Base-by-base conservation (phyloP, 306 rosid genomes). In the Cicer pinnatifidum region DNA sequence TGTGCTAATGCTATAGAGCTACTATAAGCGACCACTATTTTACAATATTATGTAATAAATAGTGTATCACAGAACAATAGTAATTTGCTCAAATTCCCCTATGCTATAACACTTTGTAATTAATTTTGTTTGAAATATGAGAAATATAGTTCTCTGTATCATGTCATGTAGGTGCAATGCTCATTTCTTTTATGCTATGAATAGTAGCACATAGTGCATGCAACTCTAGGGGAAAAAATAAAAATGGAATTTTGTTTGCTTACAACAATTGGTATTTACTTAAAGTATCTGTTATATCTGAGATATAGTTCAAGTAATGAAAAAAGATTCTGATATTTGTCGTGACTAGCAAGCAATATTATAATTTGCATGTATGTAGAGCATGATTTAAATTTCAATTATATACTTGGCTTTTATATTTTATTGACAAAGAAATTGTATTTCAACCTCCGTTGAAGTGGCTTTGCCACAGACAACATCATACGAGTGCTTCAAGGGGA, bases 401-500 rank as follows among this genome's bases (percentile, higher is more conserved):
- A 28, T 16, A 39, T 43, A 54, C 46, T 46, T 40, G 77, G 47
- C 45, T 40, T 80, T 80, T 44, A 40, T 23, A 39, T 77, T 66
- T 71, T 68, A 35, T 76, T 82, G 75, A 75, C 74, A 52, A 71
- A 68, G 67, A 68, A 71, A 80, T 48, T 65, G 48, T 44, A 50
- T 79, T 67, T 9, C 40, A 68, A 48, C 20, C 7, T 76, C 37
- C 8, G 35, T 71, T 80, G 75, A 46, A 94, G 98, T 78, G 98
- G 98, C 56, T 88, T 78, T 83, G 87, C 91, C 43, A 77, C 86
- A 69, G 89, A 94, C 81, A 94, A 89, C 76, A 89, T 94, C 23
- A 83, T 85, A 35, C 86, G 85, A 51, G 97, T 94, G 58, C 95
- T 94, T 38, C 92, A 88, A 79, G 98, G 98, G 72, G 89, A 88